These are phyloP conservation scores for Madurella fahalii DNA, from an alignment of 2,329 filamentous ascomycete genomes.

Conservation along the genomic window DNA sequence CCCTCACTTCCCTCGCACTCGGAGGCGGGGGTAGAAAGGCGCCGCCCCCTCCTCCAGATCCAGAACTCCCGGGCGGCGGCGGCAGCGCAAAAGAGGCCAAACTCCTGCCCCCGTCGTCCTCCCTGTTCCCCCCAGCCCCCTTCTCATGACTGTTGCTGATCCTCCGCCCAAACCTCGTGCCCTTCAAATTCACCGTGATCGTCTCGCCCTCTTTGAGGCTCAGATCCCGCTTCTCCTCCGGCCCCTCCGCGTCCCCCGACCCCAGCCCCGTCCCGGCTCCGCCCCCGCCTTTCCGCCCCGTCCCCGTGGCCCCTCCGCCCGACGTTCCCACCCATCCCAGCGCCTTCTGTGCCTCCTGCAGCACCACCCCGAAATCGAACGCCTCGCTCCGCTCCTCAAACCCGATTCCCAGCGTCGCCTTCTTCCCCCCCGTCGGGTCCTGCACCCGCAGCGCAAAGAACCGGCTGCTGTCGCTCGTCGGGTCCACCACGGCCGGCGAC, in stretches of 20 bases:
- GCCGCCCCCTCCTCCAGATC: slow-evolving; percentile 23
- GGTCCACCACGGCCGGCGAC: slow-evolving; percentile 61
- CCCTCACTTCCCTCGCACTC: slow-evolving; percentile 56
- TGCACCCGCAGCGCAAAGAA: slow-evolving; percentile 84
- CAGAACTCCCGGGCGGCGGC: slow-evolving; percentile 54
- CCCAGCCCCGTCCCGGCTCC: slow-evolving; percentile 29
- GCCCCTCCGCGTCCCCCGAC: slow-evolving; percentile 32
- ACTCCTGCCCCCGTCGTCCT: slow-evolving; percentile 28
- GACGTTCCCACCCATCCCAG: slow-evolving; percentile 42
- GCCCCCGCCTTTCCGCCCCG: slow-evolving; percentile 27
- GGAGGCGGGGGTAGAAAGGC: slow-evolving; percentile 63
- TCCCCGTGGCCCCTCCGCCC: too few species aligned
- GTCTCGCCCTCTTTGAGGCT: slow-evolving; percentile 87
- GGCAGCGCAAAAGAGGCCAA: slow-evolving; percentile 66
- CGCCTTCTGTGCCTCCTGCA: slow-evolving; percentile 73
- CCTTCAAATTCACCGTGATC: slow-evolving; percentile 74
- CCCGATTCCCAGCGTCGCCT: slow-evolving; percentile 76
- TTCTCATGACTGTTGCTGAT: slow-evolving; percentile 27
- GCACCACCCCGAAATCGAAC: slow-evolving; percentile 76
- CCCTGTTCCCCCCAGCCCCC: slow-evolving; percentile 27
- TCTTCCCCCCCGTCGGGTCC: slow-evolving; percentile 63
- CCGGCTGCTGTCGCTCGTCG: slow-evolving; percentile 71
- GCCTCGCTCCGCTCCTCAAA: slow-evolving; percentile 84
- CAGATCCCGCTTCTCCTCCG: slow-evolving; percentile 65
- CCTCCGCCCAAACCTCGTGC: slow-evolving; percentile 50